phyloP scores from a whole-genome alignment of 1,284 basidiomycete species.

The Hemileccinum hortonii region DNA sequence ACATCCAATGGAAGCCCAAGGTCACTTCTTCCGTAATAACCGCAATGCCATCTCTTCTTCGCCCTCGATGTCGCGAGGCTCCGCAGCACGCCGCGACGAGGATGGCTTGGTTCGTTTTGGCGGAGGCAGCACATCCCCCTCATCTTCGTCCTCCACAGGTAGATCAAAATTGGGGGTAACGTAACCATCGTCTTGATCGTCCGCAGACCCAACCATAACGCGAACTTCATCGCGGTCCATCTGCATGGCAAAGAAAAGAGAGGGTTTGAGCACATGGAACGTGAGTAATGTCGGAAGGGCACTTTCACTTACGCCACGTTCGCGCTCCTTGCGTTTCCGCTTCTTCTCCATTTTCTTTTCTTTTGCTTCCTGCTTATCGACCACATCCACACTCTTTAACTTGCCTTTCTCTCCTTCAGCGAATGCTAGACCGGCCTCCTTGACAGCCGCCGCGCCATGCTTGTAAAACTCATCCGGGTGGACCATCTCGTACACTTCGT shows the following conservation, averaged over 20 bases:
- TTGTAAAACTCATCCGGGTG: slow-evolving; percentile 70
- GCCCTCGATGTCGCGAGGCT: slow-evolving; percentile 39
- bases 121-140: slow-evolving; percentile 39
- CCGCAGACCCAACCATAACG: slow-evolving; percentile 36
- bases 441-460: slow-evolving; percentile 58
- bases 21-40: slow-evolving; percentile 37
- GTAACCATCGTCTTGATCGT: slow-evolving; percentile 67
- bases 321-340: slow-evolving; percentile 82
- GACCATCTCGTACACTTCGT: slow-evolving; percentile 79
- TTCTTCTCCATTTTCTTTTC: slow-evolving; percentile 90
- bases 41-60: slow-evolving; percentile 54
- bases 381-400: slow-evolving; percentile 70
- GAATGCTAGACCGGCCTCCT: slow-evolving; percentile 67
- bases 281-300: not conserved
- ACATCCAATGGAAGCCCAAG: not conserved
- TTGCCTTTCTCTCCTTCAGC: slow-evolving; percentile 70
- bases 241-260: slow-evolving; percentile 15
- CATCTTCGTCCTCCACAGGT: slow-evolving; percentile 39
- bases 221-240: slow-evolving; percentile 19
- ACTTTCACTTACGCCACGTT: slow-evolving; percentile 46
- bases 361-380: slow-evolving; percentile 80
- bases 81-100: slow-evolving; percentile 4
- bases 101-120: slow-evolving; percentile 41
- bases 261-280: slow-evolving; percentile 1
- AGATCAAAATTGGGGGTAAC: slow-evolving; percentile 72